Conservation (phyloP, 345 rosid genomes). For the Eucalyptus erythrocorys region DNA sequence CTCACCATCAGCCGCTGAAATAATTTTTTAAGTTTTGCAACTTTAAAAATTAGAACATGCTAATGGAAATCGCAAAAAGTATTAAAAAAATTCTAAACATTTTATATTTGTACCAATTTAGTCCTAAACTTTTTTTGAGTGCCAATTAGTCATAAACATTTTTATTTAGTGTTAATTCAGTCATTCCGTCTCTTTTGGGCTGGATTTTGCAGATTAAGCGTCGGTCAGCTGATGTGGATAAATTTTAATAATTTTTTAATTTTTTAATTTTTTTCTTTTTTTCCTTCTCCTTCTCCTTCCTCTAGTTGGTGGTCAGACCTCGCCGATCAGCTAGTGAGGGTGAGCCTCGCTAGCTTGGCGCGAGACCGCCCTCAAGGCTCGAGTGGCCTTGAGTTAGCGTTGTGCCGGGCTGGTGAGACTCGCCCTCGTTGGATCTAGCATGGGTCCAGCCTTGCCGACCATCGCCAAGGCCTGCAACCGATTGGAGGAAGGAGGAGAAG, state of each 20-base stretch:
- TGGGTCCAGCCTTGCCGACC: too few relatives aligned
- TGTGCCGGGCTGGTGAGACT: too few relatives aligned
- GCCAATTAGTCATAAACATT: accelerated
- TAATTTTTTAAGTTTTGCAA: neutral
- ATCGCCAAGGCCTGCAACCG: too few relatives aligned
- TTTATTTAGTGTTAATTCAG: too few relatives aligned
- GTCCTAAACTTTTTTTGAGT: accelerated
- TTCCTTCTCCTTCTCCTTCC: too few relatives aligned
- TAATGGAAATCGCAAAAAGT: neutral
- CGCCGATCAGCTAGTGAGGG: accelerated
- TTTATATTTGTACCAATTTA: too few relatives aligned
- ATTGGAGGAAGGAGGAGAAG: too few relatives aligned
- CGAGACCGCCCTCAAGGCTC: accelerated
- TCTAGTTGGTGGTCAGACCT: accelerated
- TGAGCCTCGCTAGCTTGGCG: too few relatives aligned
- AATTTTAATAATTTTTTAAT: too few relatives aligned
- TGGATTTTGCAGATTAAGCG: accelerated
- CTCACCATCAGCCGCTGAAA: neutral
- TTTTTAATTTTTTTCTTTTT: too few relatives aligned
- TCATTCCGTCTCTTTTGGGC: accelerated
- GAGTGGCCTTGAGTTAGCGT: accelerated
- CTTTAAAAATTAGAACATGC: neutral
- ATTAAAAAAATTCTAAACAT: too few relatives aligned
- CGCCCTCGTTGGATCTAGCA: accelerated
- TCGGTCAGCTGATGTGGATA: accelerated